Conservation (phyloP, 2,329 filamentous ascomycete genomes). For the Cercospora sp. region DNA sequence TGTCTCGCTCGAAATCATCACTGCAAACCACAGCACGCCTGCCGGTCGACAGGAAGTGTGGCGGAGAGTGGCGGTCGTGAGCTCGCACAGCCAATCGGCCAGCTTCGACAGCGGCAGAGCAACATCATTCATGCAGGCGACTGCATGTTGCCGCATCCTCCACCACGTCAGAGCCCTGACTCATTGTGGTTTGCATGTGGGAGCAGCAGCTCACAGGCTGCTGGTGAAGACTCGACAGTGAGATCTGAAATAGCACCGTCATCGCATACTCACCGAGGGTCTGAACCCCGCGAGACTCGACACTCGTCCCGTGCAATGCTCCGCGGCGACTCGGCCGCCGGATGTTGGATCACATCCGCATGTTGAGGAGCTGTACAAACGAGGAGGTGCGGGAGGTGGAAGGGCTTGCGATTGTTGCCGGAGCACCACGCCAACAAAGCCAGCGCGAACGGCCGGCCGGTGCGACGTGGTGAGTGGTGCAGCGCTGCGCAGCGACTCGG, state of each 20-base stretch:
- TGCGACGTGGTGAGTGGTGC: neutral
- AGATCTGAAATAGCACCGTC: neutral
- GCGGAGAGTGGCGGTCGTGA: conserved; percentile 17
- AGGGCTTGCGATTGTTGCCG: neutral
- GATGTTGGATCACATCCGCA: neutral
- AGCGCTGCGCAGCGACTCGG: neutral
- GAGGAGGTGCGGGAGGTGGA: conserved; percentile 7
- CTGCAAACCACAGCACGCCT: neutral
- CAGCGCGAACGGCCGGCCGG: neutral
- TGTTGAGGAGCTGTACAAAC: conserved; percentile 3
- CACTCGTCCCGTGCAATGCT: neutral
- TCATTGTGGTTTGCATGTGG: conserved; percentile 21
- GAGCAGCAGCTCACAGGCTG: neutral
- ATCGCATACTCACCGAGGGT: neutral
- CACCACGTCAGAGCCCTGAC: conserved; percentile 13
- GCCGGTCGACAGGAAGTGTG: conserved; percentile 2
- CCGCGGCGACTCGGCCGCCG: neutral
- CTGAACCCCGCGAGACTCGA: neutral
- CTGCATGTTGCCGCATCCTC: conserved; percentile 9
- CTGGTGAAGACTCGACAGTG: neutral
- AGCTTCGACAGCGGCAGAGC: conserved; percentile 11
- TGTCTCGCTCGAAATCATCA: neutral
- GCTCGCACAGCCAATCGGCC: conserved; percentile 19
- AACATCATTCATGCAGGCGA: conserved; percentile 24
- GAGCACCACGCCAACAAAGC: neutral